phyloP scores from a whole-genome alignment of 345 rosid genomes.

The Murraya koenigii region DNA sequence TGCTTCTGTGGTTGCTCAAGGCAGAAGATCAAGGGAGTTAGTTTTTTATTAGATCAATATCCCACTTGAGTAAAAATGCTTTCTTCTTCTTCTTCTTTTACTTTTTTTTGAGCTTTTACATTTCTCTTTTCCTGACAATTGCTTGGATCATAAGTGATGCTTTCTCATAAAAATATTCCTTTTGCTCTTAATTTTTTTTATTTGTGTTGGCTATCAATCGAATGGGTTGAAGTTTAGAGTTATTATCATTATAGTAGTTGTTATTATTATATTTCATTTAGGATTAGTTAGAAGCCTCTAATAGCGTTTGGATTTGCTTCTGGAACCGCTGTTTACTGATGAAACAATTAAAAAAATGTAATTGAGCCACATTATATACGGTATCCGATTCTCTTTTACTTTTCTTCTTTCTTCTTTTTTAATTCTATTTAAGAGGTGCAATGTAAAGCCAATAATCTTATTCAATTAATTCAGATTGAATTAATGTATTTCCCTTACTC shows the following conservation, averaged over 20 bases:
- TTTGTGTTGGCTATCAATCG: slow-evolving; percentile 2
- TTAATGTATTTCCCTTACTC: slow-evolving; percentile 12
- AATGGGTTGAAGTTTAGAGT: not conserved
- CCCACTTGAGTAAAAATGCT: slow-evolving; percentile 28
- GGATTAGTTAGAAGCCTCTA: slow-evolving; percentile 14
- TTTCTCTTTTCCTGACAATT: slow-evolving; percentile 46
- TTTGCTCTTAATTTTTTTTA: slow-evolving; percentile 15
- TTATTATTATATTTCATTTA: not conserved
- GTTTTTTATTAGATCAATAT: slow-evolving; percentile 19
- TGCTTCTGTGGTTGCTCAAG: slow-evolving; percentile 44
- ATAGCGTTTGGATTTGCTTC: slow-evolving; percentile 1
- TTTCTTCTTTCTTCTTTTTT: not conserved
- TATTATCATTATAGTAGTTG: not conserved
- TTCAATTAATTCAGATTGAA: not conserved
- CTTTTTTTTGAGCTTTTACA: slow-evolving; percentile 15
- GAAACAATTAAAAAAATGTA: slow-evolving; percentile 12
- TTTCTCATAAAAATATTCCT: slow-evolving; percentile 22
- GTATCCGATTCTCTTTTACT: slow-evolving; percentile 19
- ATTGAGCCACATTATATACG: slow-evolving; percentile 5
- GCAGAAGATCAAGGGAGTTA: slow-evolving; percentile 58
- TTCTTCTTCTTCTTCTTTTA: slow-evolving; percentile 13
- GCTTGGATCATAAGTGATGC: slow-evolving; percentile 82
- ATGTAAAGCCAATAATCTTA: slow-evolving; percentile 23
- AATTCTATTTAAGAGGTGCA: slow-evolving; percentile 13
- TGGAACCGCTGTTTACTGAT: not conserved